phyloP scores from a whole-genome alignment of 148 eudicot species.

The Rhododendron mucronatum region DNA sequence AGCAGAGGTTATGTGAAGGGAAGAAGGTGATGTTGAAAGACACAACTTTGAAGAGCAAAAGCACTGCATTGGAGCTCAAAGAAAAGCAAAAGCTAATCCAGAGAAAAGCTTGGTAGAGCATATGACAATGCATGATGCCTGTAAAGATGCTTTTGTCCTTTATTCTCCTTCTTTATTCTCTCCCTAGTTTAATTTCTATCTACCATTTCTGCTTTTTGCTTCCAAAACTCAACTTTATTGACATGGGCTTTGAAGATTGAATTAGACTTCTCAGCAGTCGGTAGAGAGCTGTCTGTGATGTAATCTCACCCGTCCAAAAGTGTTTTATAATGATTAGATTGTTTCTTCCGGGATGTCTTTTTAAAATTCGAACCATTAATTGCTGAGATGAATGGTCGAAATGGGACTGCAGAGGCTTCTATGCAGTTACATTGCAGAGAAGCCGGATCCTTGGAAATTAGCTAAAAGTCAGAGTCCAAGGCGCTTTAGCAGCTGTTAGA shows the following conservation, averaged over 20 bases:
- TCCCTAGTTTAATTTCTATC: not conserved
- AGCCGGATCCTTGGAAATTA: not conserved
- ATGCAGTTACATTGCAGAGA: too few relatives aligned
- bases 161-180: slow-evolving; percentile 10
- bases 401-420: too few relatives aligned
- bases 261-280: not conserved
- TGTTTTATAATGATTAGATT: too few relatives aligned
- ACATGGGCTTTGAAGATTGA: not conserved
- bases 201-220: not conserved
- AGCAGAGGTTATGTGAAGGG: not conserved
- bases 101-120: not conserved
- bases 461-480: not conserved
- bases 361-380: too few relatives aligned
- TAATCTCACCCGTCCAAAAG: not conserved
- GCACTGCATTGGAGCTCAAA: slow-evolving; percentile 4
- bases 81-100: slow-evolving; percentile 10
- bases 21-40: not conserved
- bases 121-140: not conserved
- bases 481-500: not conserved
- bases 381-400: not conserved
- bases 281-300: not conserved
- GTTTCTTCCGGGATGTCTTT: too few relatives aligned
- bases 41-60: not conserved
- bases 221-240: not conserved
- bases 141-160: slow-evolving; percentile 13